phyloP scores from a whole-genome alignment of 208 protist species.

The Tetramitus jugosus region DNA sequence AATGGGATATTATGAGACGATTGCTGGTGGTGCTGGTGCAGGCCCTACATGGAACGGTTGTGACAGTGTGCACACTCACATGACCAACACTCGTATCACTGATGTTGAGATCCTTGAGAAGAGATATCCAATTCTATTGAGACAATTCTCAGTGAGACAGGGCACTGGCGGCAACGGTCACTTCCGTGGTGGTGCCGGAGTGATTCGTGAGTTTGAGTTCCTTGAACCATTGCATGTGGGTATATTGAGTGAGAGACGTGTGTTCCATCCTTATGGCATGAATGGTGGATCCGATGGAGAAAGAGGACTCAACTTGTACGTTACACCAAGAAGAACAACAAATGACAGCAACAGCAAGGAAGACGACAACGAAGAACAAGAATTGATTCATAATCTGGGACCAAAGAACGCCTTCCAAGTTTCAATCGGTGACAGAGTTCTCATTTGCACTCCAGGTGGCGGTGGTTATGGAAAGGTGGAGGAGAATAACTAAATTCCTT shows the following conservation, averaged over 20 bases:
- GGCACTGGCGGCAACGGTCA: conserved; percentile 66
- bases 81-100: conserved; percentile 93
- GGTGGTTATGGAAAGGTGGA: conserved; percentile 61
- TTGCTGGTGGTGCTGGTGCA: conserved; percentile 82
- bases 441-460: conserved; percentile 58
- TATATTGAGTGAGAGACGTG: conserved; percentile 78
- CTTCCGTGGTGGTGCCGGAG: conserved; percentile 75
- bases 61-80: conserved; percentile 83
- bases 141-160: conserved; percentile 61
- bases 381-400: conserved; percentile 44
- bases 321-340: too few species aligned
- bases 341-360: too few species aligned
- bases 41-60: conserved; percentile 66
- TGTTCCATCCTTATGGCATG: conserved; percentile 65
- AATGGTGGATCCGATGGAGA: conserved; percentile 59
- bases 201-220: conserved; percentile 74
- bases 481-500: too few species aligned
- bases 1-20: conserved; percentile 90
- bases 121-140: conserved; percentile 80
- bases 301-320: conserved; percentile 50
- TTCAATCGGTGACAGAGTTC: conserved; percentile 42
- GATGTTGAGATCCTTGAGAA: conserved; percentile 80
- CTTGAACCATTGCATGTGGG: conserved; percentile 49
- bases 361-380: conserved; percentile 4
- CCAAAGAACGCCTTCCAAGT: conserved; percentile 46